A percentile compares a stretch with the other conserved stretches of the same genome.
These are phyloP conservation scores for Nakataea oryzae DNA, from an alignment of 2,329 filamentous ascomycete species.

Conservation along the genomic window DNA sequence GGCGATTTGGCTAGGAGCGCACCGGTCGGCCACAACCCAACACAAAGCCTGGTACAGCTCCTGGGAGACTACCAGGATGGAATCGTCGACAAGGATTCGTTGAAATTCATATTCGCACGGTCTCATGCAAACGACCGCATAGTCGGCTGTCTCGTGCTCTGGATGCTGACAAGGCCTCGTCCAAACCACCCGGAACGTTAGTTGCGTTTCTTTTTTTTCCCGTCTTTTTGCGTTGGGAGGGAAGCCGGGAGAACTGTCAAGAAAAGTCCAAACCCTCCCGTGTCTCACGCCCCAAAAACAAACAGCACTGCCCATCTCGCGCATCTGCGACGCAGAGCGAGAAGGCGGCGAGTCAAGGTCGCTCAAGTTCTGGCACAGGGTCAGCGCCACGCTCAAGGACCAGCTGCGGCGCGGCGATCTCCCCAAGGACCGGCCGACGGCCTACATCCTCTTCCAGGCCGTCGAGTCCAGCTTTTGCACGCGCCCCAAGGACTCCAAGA, in stretches of 20 bases:
- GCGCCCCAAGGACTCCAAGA: neutral
- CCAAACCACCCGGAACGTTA: too few relatives aligned
- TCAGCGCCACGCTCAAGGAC: neutral
- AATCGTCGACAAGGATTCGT: neutral
- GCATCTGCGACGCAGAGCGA: neutral
- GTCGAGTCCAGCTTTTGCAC: neutral
- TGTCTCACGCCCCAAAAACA: too few relatives aligned
- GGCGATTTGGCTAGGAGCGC: neutral
- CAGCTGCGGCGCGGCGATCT: neutral
- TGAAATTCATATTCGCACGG: neutral
- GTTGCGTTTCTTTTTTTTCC: neutral
- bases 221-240: too few relatives aligned
- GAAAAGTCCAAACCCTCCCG: too few relatives aligned
- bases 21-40: neutral
- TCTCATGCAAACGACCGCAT: neutral
- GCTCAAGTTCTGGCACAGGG: neutral
- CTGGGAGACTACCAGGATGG: neutral
- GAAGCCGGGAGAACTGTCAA: too few relatives aligned
- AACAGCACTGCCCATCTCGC: neutral
- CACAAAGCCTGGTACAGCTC: neutral
- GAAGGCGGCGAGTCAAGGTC: neutral
- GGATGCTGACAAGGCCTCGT: neutral
- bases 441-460: neutral
- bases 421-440: too few relatives aligned
- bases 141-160: neutral